phyloP scores from a whole-genome alignment of 2,329 filamentous ascomycete genomes.

The Xylaria sp. region DNA sequence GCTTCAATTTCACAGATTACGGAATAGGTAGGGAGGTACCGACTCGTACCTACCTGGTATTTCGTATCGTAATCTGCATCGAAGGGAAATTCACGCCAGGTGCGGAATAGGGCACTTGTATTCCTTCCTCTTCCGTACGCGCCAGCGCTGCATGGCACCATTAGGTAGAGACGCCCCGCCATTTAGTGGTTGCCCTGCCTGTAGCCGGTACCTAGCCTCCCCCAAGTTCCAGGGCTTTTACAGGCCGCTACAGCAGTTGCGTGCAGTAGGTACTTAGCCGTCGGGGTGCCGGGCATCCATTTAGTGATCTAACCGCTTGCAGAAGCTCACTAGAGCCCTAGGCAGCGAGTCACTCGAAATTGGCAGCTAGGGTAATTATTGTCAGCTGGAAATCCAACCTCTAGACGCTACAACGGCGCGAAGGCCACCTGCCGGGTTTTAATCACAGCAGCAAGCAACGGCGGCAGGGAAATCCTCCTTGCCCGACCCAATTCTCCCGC shows the following conservation, averaged over 20 bases:
- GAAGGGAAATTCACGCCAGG: too few relatives aligned
- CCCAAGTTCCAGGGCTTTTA: background rate
- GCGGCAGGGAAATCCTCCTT: background rate
- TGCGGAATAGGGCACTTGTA: too few relatives aligned
- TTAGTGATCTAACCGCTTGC: background rate
- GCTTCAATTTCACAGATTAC: too few relatives aligned
- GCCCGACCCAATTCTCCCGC: background rate
- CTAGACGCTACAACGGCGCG: background rate
- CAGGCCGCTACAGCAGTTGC: background rate
- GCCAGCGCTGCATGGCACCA: too few relatives aligned
- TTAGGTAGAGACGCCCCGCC: too few relatives aligned
- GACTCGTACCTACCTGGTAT: too few relatives aligned
- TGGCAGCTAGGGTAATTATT: background rate
- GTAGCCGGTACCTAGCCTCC: too few relatives aligned
- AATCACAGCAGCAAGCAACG: background rate
- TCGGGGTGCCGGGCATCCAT: too few relatives aligned
- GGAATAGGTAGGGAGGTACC: too few relatives aligned
- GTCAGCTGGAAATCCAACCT: background rate
- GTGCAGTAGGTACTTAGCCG: background rate
- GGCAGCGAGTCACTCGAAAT: background rate
- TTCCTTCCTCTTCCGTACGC: too few relatives aligned
- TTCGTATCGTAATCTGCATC: too few relatives aligned
- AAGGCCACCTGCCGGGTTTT: background rate
- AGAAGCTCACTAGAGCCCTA: background rate
- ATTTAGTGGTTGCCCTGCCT: too few relatives aligned